Evolutionary conservation across 306 rosid genomes (phyloP), one percentile per base, ranked within the genome.

Genomic region (Gillenia trifoliata): DNA sequence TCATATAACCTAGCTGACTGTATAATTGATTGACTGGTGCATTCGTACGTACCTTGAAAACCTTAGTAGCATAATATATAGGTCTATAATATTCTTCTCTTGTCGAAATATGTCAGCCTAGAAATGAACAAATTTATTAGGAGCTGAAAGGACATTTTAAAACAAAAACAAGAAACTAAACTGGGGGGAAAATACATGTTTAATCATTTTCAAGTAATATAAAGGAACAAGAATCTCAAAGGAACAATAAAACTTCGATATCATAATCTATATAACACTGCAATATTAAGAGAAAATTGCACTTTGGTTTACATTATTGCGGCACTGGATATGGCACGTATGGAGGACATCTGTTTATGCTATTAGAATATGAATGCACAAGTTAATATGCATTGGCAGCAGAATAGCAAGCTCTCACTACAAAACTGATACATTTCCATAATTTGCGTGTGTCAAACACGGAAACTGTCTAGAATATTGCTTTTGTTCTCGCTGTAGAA

Each of bases 81-180:
- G 90, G 83, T 94, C 97, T 65, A 94, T 83, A 63, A 87, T 82
- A 86, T 90, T 94, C 83, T 75, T 90, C 89, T 94, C 98, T 9
- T 80, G 78, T 31, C 97, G 97, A 85, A 94, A 94, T 83, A 91
- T 91, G 82, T 88, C 89, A 68, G 96, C 98, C 98, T 94, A 84
- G 76, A 84, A 91, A 47, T 36, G 23, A 72, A 82, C 56, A 75
- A 80, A 4, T 40, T 77, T 52, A 73, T 68, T 20, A 43, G 65
- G 29, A 79, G 66, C 70, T 60, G 28, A 68, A 20, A 76, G 16
- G 66, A 66, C 65, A 74, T 38, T 8, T 63, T 34, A 72, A 19
- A 12, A 68, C 54, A 70, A 62, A 33, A 68, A 57, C n/a, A 84
- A 67, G 31, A 64, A 50, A 77, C 4, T 10, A 68, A 72, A 59